phyloP scores from a whole-genome alignment of 2,329 filamentous ascomycete genomes.

The Colletotrichum sp. region DNA sequence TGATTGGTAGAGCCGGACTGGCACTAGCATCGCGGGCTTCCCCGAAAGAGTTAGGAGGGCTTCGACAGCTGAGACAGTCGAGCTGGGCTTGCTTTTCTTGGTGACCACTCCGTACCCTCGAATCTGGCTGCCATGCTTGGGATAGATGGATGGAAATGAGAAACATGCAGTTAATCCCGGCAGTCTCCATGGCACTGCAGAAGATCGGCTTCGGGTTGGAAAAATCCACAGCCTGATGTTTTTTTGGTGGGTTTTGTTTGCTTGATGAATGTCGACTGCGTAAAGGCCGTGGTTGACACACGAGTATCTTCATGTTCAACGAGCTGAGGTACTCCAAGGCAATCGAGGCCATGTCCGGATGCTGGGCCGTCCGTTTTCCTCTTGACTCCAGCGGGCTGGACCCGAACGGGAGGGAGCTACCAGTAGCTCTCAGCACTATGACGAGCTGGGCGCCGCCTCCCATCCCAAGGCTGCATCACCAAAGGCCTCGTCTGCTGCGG shows the following conservation, averaged over 20 bases:
- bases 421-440: not conserved
- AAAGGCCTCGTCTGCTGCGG: not conserved
- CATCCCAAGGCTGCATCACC: not conserved
- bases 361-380: not conserved
- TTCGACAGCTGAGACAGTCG: not conserved
- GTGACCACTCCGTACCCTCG: not conserved
- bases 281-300: not conserved
- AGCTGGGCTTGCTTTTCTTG: constrained; percentile 3
- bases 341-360: not conserved
- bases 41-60: not conserved
- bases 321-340: not conserved
- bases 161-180: not conserved
- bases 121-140: not conserved
- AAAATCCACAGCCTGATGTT: not conserved
- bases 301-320: not conserved
- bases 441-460: not conserved
- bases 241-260: not conserved
- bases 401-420: not conserved
- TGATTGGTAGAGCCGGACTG: not conserved
- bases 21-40: constrained; percentile 17
- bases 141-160: not conserved
- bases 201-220: not conserved
- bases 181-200: not conserved
- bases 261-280: not conserved
- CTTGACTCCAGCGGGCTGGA: not conserved